These are phyloP conservation scores for Aspergillus ochraceoroseus DNA, from an alignment of 2,329 filamentous ascomycete species.

Conservation along the genomic window DNA sequence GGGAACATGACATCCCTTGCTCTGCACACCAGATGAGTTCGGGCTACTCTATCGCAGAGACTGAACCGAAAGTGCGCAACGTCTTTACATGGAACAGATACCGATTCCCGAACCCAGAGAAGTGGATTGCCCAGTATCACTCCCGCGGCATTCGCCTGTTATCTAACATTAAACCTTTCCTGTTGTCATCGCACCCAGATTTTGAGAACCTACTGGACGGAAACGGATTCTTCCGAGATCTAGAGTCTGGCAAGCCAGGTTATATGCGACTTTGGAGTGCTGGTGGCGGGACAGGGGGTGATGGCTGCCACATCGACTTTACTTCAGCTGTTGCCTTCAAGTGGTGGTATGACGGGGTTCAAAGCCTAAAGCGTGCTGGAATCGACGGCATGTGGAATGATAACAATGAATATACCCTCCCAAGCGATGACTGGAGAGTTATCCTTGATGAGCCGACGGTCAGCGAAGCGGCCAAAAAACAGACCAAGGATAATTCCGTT, in stretches of 20 bases:
- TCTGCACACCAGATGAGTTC: constrained; percentile 69
- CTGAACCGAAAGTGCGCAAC: constrained; percentile 63
- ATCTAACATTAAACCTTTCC: constrained; percentile 69
- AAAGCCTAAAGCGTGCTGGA: constrained; percentile 56
- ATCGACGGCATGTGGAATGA: constrained; percentile 76
- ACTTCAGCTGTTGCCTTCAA: constrained; percentile 61
- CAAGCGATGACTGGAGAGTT: constrained; percentile 61
- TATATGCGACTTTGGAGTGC: constrained; percentile 66
- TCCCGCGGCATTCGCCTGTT: constrained; percentile 61
- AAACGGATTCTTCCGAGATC: constrained; percentile 61
- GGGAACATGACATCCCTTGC: constrained; percentile 63
- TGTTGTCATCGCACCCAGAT: constrained; percentile 62
- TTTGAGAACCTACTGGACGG: constrained; percentile 57
- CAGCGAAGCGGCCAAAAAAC: constrained; percentile 34
- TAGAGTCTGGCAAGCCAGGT: constrained; percentile 49
- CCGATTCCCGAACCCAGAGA: constrained; percentile 64
- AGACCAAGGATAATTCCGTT: constrained; percentile 48
- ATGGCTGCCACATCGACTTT: constrained; percentile 69
- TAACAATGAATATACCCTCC: constrained; percentile 69
- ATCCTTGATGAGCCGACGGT: constrained; percentile 49
- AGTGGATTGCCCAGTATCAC: constrained; percentile 59
- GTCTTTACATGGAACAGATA: constrained; percentile 68
- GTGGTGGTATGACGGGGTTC: constrained; percentile 68
- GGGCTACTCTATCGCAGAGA: constrained; percentile 65
- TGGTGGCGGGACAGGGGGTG: constrained; percentile 63